Conservation (phyloP, 2,329 filamentous ascomycete species). For the Coleophoma crateriformis region DNA sequence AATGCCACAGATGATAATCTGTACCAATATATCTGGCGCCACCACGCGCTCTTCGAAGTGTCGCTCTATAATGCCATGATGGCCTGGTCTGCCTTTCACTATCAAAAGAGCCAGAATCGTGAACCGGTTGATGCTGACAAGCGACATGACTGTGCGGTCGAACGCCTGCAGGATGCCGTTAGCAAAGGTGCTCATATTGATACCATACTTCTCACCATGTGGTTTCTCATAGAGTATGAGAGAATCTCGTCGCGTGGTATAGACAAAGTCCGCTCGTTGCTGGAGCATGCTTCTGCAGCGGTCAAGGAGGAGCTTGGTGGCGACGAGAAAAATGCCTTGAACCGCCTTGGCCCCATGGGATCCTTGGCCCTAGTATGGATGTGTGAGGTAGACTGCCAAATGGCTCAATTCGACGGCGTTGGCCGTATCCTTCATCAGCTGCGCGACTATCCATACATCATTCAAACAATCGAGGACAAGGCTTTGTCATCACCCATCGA, state of each 20-base stretch:
- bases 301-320: not conserved
- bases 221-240: conserved; percentile 1
- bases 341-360: not conserved
- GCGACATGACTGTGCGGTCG: not conserved
- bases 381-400: not conserved
- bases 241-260: not conserved
- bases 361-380: not conserved
- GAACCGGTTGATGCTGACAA: not conserved
- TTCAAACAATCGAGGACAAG: not conserved
- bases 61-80: conserved; percentile 1
- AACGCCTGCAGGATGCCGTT: not conserved
- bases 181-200: not conserved
- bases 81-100: not conserved
- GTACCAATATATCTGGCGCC: not conserved
- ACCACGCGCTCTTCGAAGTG: not conserved
- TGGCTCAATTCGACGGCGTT: not conserved
- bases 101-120: not conserved
- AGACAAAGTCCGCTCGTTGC: not conserved
- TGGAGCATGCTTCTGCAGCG: not conserved
- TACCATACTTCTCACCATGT: not conserved
- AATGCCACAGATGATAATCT: not conserved
- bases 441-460: not conserved
- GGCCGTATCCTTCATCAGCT: not conserved
- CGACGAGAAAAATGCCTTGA: not conserved
- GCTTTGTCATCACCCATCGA: not conserved